Evolutionary conservation across 352 stramenopile species (phyloP).

Genomic region (Globisporangium emineosum): DNA sequence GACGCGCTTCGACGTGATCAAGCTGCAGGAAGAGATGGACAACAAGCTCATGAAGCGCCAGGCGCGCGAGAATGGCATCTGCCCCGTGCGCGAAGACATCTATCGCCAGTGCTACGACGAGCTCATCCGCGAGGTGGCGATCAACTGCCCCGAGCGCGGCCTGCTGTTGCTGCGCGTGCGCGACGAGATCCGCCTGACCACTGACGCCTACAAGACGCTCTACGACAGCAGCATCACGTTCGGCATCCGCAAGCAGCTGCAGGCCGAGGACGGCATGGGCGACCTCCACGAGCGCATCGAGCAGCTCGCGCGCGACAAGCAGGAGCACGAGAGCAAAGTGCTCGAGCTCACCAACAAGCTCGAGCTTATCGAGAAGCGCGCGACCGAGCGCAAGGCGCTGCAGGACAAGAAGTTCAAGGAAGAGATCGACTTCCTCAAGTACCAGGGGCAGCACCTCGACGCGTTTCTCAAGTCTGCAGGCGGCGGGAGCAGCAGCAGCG

Average conservation of each 20-base stretch:
- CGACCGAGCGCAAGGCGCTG: conserved; percentile 80
- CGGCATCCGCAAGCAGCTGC: conserved; percentile 92
- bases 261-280: conserved; percentile 91
- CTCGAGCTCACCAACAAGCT: conserved; percentile 89
- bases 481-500: conserved; percentile 32
- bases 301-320: conserved; percentile 52
- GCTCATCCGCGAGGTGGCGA: conserved; percentile 90
- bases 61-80: conserved; percentile 91
- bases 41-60: conserved; percentile 86
- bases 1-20: conserved; percentile 92
- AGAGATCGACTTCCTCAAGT: conserved; percentile 94
- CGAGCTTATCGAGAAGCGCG: conserved; percentile 92
- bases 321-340: conserved; percentile 78
- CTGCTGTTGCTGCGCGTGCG: conserved; percentile 90
- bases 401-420: conserved; percentile 95
- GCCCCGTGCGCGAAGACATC: conserved; percentile 91
- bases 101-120: conserved; percentile 93
- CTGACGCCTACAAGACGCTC: conserved; percentile 94
- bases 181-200: conserved; percentile 92
- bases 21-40: conserved; percentile 90
- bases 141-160: conserved; percentile 91
- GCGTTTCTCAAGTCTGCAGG: conserved; percentile 90
- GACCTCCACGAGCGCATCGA: conserved; percentile 73
- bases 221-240: conserved; percentile 94
- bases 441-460: conserved; percentile 94